Evolutionary conservation across 2,329 filamentous ascomycete genomes (phyloP).

Genomic region (Fragosphaeria purpurea): DNA sequence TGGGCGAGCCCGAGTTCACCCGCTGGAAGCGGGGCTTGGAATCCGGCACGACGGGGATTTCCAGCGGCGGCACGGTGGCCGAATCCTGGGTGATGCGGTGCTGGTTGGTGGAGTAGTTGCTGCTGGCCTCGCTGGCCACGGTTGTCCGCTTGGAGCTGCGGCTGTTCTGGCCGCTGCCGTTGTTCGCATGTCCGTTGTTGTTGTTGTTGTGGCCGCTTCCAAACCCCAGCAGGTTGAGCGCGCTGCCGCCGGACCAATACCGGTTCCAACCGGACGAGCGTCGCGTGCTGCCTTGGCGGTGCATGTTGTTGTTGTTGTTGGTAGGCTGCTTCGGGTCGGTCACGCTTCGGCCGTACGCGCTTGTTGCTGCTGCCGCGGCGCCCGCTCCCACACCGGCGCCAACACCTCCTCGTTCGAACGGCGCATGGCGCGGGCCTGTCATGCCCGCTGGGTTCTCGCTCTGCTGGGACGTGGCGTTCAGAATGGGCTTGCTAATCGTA

Average conservation of each 20-base stretch:
- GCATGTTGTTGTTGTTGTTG: slow-evolving; percentile 20
- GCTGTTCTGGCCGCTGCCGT: slow-evolving; percentile 20
- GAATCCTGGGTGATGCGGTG: slow-evolving; percentile 52
- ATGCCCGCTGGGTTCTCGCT: slow-evolving; percentile 11
- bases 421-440: slow-evolving; percentile 21
- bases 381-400: slow-evolving; percentile 1
- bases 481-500: slow-evolving; percentile 50
- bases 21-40: slow-evolving; percentile 52
- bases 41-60: slow-evolving; percentile 40
- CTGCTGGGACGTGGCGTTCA: slow-evolving; percentile 25
- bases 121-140: slow-evolving; percentile 44
- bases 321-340: slow-evolving; percentile 17
- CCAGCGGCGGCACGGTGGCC: slow-evolving; percentile 59
- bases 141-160: slow-evolving; percentile 35
- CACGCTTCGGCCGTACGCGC: slow-evolving; percentile 6
- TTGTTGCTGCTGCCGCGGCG: background rate
- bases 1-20: slow-evolving; percentile 60
- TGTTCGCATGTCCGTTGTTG: slow-evolving; percentile 28
- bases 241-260: slow-evolving; percentile 67
- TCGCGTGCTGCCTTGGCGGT: slow-evolving; percentile 34
- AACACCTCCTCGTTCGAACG: slow-evolving; percentile 21
- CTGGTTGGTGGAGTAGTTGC: slow-evolving; percentile 36
- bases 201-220: slow-evolving; percentile 25
- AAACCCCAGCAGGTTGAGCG: slow-evolving; percentile 54
- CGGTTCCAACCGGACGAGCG: slow-evolving; percentile 67